These are phyloP conservation scores for Geranomyces variabilis DNA, from an alignment of 192 early-diverging fungal genomes.

Conservation along the genomic window DNA sequence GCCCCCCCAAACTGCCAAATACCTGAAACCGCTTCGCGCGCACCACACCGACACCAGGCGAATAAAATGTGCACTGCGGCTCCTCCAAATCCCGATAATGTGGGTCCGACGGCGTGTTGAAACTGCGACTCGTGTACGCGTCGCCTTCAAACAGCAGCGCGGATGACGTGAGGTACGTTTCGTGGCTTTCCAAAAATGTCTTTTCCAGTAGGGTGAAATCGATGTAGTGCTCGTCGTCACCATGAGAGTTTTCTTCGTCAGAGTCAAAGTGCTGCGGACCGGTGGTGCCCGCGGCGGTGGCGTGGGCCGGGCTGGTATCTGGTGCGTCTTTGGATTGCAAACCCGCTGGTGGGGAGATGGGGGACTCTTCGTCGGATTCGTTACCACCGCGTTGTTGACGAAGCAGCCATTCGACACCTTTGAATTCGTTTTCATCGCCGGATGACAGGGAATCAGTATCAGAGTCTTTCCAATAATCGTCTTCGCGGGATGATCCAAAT, in stretches of 20 bases:
- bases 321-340: no score
- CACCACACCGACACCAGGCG: conserved; percentile 5
- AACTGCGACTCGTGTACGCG: background rate
- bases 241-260: background rate
- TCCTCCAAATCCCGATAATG: conserved; percentile 1
- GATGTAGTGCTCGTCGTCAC: background rate
- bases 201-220: conserved; percentile 5
- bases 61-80: conserved; percentile 14
- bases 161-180: conserved; percentile 2
- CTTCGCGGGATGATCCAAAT: background rate
- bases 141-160: conserved; percentile 12
- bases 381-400: background rate
- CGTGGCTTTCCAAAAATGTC: background rate
- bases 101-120: background rate
- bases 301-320: background rate
- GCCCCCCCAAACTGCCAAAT: background rate
- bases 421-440: background rate
- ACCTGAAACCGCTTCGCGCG: conserved; percentile 18
- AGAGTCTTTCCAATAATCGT: background rate
- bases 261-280: no score
- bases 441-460: conserved; percentile 5
- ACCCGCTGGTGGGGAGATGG: background rate
- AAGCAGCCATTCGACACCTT: conserved; percentile 11
- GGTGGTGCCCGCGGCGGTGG: background rate
- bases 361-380: background rate